Evolutionary conservation across 73 alveolate genomes (phyloP).

Genomic region (Paramecium caudatum): DNA sequence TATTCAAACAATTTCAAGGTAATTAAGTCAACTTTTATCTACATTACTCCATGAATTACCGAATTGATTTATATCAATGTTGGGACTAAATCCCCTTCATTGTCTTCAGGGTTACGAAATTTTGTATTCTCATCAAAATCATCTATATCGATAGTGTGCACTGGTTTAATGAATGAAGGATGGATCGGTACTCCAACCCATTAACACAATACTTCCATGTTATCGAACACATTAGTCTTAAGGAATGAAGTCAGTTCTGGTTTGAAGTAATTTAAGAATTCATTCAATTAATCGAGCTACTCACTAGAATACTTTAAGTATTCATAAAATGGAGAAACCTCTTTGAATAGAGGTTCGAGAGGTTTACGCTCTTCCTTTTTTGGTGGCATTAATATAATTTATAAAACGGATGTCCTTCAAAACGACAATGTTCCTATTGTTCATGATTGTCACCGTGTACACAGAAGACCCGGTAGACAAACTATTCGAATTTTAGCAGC

Average conservation of each 20-base stretch:
- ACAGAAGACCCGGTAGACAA: conserved; percentile 31
- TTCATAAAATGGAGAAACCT: conserved; percentile 1
- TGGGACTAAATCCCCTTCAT: conserved; percentile 43
- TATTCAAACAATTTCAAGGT: conserved; percentile 27
- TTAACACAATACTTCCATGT: conserved; percentile 51
- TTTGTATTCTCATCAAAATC: conserved; percentile 66
- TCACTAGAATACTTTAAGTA: background rate
- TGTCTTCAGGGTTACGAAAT: conserved; percentile 53
- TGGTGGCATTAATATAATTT: too few species aligned
- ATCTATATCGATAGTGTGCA: background rate
- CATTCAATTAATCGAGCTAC: conserved; percentile 22
- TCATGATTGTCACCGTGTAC: background rate
- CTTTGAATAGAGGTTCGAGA: conserved; percentile 52
- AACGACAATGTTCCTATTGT: too few species aligned
- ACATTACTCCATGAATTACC: background rate
- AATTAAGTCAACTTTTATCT: conserved; percentile 6
- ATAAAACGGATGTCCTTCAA: too few species aligned
- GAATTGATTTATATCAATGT: conserved; percentile 6
- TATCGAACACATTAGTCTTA: conserved; percentile 32
- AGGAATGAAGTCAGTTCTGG: conserved; percentile 28
- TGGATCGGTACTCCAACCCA: conserved; percentile 13
- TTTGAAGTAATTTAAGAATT: conserved; percentile 41
- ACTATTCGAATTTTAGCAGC: conserved; percentile 20
- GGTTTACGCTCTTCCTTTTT: conserved; percentile 68
- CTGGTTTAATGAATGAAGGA: conserved; percentile 49